phyloP scores from a whole-genome alignment of 192 early-diverging fungal species.

The Podila minutissima region DNA sequence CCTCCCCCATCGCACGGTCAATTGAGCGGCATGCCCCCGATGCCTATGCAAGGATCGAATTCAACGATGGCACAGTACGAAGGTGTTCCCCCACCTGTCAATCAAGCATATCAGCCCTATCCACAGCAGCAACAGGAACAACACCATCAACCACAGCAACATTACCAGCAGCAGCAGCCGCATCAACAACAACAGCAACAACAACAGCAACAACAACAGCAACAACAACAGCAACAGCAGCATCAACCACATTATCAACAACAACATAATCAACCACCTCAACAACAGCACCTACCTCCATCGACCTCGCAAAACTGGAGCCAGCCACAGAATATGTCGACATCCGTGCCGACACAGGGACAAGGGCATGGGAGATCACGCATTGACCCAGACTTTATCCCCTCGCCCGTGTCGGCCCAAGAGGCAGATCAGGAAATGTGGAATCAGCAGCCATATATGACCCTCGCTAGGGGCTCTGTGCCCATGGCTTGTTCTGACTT shows the following conservation, averaged over 20 bases:
- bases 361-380: conserved; percentile 46
- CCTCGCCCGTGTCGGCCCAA: conserved; percentile 87
- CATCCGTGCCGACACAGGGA: too few species aligned
- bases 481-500: conserved; percentile 87
- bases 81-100: conserved; percentile 11
- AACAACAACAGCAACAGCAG: conserved; percentile 34
- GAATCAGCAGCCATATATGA: conserved; percentile 74
- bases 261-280: background rate
- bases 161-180: conserved; percentile 32
- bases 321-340: conserved; percentile 44
- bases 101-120: conserved; percentile 18
- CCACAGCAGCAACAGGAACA: conserved; percentile 20
- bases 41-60: conserved; percentile 27
- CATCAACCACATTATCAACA: conserved; percentile 30
- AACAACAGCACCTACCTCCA: background rate
- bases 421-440: conserved; percentile 81
- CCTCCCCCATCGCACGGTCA: conserved; percentile 23
- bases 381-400: conserved; percentile 97
- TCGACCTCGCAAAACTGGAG: conserved; percentile 17
- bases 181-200: conserved; percentile 32
- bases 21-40: conserved; percentile 15
- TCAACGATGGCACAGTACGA: conserved; percentile 13
- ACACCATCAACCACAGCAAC: conserved; percentile 31
- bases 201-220: background rate
- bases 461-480: conserved; percentile 69